Base-by-base conservation (phyloP, 306 rosid genomes). In the Castanea crenata region DNA sequence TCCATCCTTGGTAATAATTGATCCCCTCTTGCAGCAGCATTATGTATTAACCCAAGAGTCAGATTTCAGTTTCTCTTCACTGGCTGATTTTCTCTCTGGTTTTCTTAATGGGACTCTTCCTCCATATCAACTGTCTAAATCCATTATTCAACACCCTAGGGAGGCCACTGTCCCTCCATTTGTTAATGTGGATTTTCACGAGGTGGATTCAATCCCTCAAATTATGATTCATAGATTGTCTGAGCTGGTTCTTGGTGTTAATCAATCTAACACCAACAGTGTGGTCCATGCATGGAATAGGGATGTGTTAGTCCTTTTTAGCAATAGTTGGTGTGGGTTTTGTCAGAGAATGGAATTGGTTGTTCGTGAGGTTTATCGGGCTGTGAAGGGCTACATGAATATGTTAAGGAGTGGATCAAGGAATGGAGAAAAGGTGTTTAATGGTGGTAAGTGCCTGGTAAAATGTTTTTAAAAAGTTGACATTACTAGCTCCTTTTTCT, bases 291-390 rank as follows among this genome's bases (percentile, higher is more conserved):
- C 90, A 32, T 85, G 88, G 94, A 81, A 84, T 78, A 84, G 86
- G 86, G 99, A 95, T 92, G 94, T 91, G 76, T 71, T 92, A 90
- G 97, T 95, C 79, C 84, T 95, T 78, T 92, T 95, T 84, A 91
- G 96, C 92, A 88, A 95, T 80, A 92, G 84, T 79, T 95, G 99
- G 98, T 95, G 99, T 80, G 97, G 93, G 55, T 91, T 88, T 86
- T 92, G 97, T 85, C 96, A 91, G 80, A 89, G 97, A 86, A 95
- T 89, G 91, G 99, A 92, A 78, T 72, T 92, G 80, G 86, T 90
- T 87, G 90, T 95, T 63, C 87, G 90, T 25, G 99, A 95, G 88
- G 91, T 90, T 67, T 88, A 90, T 81, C 92, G 90, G 65, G 89
- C 92, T 80, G 82, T 89, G 78, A 93, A 88, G 85, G 85, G 88